phyloP scores from a whole-genome alignment of 2,329 filamentous ascomycete genomes.

The Acrodontium crateriforme region DNA sequence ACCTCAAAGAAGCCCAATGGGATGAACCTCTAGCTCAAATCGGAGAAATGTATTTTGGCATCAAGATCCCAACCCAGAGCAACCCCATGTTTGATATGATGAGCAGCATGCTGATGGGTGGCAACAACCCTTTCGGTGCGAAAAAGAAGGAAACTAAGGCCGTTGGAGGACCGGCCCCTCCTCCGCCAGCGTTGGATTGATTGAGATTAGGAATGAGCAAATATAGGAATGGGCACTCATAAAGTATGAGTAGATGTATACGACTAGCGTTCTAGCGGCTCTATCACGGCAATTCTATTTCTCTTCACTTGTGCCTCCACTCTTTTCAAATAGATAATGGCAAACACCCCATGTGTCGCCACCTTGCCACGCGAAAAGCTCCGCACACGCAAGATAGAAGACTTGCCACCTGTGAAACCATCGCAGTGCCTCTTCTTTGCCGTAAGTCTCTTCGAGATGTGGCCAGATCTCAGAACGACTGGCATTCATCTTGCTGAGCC shows the following conservation, averaged over 20 bases:
- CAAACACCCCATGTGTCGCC: conserved; percentile 56
- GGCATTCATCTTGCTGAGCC: conserved; percentile 46
- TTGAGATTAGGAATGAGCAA: too few species aligned
- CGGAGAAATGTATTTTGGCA: conserved; percentile 93
- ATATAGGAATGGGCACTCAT: too few species aligned
- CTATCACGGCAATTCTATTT: too few species aligned
- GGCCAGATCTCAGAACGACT: conserved; percentile 50
- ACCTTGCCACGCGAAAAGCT: conserved; percentile 51
- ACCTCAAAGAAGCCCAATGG: conserved; percentile 68
- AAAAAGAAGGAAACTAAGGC: conserved; percentile 31
- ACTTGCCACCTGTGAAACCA: conserved; percentile 62
- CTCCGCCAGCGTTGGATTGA: conserved; percentile 23
- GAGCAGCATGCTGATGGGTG: conserved; percentile 82
- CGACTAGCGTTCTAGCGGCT: too few species aligned
- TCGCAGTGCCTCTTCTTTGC: conserved; percentile 41
- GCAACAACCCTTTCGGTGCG: conserved; percentile 40
- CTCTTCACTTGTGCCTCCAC: too few species aligned
- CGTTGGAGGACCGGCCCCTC: conserved; percentile 29
- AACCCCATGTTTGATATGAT: conserved; percentile 98
- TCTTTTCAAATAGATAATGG: conserved; percentile 55
- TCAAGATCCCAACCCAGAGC: conserved; percentile 73
- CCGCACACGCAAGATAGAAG: conserved; percentile 58
- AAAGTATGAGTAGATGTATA: too few species aligned
- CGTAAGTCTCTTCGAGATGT: conserved; percentile 51
- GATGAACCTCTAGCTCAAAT: conserved; percentile 68